phyloP scores from a whole-genome alignment of 208 protist species.

The Histomonas meleagridis region DNA sequence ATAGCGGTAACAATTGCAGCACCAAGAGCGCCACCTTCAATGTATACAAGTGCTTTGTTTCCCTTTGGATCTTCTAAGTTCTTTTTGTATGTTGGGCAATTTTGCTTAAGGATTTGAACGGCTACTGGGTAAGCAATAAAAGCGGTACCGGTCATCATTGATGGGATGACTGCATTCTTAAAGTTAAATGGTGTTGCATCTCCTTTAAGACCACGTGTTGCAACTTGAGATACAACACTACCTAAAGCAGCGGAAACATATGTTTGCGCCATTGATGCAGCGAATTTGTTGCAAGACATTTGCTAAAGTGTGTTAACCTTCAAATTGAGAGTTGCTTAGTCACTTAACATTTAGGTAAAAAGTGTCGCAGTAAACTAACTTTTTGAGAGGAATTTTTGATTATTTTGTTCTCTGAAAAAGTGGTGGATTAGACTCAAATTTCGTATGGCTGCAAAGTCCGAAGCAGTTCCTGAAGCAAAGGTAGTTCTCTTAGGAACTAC shows the following conservation, averaged over 20 bases:
- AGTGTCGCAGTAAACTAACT: too few species aligned
- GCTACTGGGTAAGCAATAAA: not conserved
- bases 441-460: too few species aligned
- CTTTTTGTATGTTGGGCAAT: not conserved
- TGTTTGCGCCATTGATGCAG: not conserved
- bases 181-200: not conserved
- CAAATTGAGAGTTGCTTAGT: too few species aligned
- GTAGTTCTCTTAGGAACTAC: conserved; percentile 3
- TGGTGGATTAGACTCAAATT: too few species aligned
- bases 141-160: not conserved
- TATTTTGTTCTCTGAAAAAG: too few species aligned
- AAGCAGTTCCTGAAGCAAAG: too few species aligned
- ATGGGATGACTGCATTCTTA: not conserved
- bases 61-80: not conserved
- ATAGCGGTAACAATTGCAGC: not conserved
- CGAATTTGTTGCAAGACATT: not conserved
- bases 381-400: too few species aligned
- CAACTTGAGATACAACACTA: not conserved
- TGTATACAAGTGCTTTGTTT: not conserved
- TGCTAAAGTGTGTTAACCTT: too few species aligned
- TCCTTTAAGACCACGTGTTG: not conserved
- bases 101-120: not conserved
- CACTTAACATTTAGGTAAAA: too few species aligned
- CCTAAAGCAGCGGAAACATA: not conserved
- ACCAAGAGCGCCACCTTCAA: not conserved